phyloP scores from a whole-genome alignment of 2,329 filamentous ascomycete genomes.

The Mycosphaerella sp. region DNA sequence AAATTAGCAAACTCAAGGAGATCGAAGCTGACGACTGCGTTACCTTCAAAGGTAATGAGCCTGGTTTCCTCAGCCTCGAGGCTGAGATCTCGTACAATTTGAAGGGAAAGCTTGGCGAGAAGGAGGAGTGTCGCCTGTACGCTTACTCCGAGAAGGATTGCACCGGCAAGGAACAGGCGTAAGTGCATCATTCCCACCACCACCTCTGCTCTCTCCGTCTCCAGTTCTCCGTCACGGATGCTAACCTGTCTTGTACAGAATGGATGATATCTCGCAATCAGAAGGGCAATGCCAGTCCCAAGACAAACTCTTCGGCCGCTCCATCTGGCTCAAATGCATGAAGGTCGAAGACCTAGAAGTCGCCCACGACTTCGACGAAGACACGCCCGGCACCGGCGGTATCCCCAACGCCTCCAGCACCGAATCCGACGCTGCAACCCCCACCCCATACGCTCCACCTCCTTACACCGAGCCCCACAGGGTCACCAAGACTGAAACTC shows the following conservation, averaged over 20 bases:
- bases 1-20: not conserved
- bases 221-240: not conserved
- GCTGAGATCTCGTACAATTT: not conserved
- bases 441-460: too few relatives aligned
- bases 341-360: not conserved
- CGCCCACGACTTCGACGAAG: not conserved
- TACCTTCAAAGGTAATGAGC: not conserved
- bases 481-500: not conserved
- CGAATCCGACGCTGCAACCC: too few relatives aligned
- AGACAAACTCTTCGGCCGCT: not conserved
- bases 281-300: not conserved
- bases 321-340: slow-evolving; percentile 1
- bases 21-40: not conserved
- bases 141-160: not conserved
- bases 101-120: not conserved
- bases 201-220: not conserved
- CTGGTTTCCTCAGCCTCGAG: not conserved
- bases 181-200: not conserved
- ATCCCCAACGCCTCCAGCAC: not conserved
- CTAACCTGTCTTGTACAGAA: not conserved
- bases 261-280: not conserved
- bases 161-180: not conserved
- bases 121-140: slow-evolving; percentile 1
- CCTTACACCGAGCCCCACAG: too few relatives aligned
- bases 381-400: not conserved